A percentile compares a stretch with the other conserved stretches of the same genome.
These are phyloP conservation scores for Sorghum bicolor DNA, from an alignment of 176 grass and related monocot genomes.

Conservation along the genomic window Sorghum_bicolor_NCBIv3 NC_012870.2:2528501-2529000, in stretches of 20 bases:
- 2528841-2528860: not conserved
- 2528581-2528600: not conserved
- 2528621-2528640: not conserved
- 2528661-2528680: not conserved
- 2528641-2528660: not conserved
- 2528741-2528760: not conserved
- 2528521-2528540: not conserved
- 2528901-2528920: no score
- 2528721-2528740: not conserved
- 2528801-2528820: not conserved
- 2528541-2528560: slow-evolving; percentile 15
- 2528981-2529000: not conserved
- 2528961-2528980: not conserved
- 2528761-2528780: not conserved
- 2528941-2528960: slow-evolving; percentile 30
- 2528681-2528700: slow-evolving; percentile 16
- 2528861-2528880: no score
- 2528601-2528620: not conserved
- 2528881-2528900: not conserved
- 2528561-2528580: not conserved
- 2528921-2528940: slow-evolving; percentile 3
- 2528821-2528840: not conserved
- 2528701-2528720: not conserved
- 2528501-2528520: not conserved
- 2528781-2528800: not conserved